Conservation (phyloP, 1,284 basidiomycete genomes). For the Irpex lacteus region DNA sequence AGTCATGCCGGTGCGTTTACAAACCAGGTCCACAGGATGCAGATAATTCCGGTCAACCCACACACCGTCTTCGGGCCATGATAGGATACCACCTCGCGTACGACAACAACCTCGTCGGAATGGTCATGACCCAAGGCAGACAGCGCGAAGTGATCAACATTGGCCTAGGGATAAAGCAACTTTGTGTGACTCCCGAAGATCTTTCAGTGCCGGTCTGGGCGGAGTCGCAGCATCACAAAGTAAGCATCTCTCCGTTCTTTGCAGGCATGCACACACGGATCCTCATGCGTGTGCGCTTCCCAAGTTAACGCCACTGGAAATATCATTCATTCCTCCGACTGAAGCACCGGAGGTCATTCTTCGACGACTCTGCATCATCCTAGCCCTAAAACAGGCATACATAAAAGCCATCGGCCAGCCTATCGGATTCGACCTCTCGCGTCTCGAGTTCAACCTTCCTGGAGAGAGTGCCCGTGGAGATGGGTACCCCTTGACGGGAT, state of each 20-base stretch:
- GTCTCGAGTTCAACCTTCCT: constrained; percentile 75
- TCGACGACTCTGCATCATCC: constrained; percentile 68
- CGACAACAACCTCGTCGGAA: constrained; percentile 66
- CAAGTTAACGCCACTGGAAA: constrained; percentile 64
- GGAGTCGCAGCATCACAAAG: constrained; percentile 74
- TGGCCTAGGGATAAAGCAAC: constrained; percentile 69
- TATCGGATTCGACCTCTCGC: constrained; percentile 73
- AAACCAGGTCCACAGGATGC: constrained; percentile 26
- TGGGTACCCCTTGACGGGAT: constrained; percentile 62
- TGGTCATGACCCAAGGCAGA: constrained; percentile 79
- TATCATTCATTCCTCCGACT: constrained; percentile 47
- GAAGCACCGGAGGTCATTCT: constrained; percentile 61
- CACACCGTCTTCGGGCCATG: constrained; percentile 63
- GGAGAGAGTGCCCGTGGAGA: constrained; percentile 60
- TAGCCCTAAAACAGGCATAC: constrained; percentile 75
- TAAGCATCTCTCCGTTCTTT: constrained; percentile 26
- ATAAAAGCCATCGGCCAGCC: constrained; percentile 79
- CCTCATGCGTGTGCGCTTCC: neutral
- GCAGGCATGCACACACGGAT: neutral
- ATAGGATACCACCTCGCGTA: constrained; percentile 76
- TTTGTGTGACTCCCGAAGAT: constrained; percentile 56
- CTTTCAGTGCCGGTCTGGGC: constrained; percentile 58
- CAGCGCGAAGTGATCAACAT: constrained; percentile 74
- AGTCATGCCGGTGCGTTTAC: constrained; percentile 5
- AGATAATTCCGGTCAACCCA: constrained; percentile 53